These are phyloP conservation scores for Lactarius quietus DNA, from an alignment of 768 basidiomycete species.

Conservation along the genomic window DNA sequence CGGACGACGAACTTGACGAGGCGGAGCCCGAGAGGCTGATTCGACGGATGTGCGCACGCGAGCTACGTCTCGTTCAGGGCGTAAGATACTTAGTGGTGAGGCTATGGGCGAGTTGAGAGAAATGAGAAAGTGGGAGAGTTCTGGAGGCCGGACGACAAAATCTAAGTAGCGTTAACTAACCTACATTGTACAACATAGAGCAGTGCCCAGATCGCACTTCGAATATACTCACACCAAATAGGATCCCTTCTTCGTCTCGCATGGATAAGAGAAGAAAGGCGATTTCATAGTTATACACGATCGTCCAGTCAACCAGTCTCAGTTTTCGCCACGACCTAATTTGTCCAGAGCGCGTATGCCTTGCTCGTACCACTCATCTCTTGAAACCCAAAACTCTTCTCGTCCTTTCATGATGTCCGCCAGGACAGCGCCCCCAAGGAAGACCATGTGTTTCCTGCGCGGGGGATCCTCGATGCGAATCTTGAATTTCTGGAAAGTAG, in stretches of 20 bases:
- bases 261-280: neutral
- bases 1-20: conserved; percentile 76
- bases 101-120: conserved; percentile 11
- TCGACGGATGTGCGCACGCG: conserved; percentile 77
- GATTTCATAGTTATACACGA: conserved; percentile 19
- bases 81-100: conserved; percentile 50
- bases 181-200: neutral
- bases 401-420: conserved; percentile 98
- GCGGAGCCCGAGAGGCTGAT: conserved; percentile 60
- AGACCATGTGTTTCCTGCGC: conserved; percentile 98
- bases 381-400: conserved; percentile 92
- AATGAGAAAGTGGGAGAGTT: conserved; percentile 16
- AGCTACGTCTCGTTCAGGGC: conserved; percentile 82
- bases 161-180: neutral
- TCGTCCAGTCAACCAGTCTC: neutral
- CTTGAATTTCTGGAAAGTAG: conserved; percentile 85
- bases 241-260: neutral
- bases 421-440: conserved; percentile 96
- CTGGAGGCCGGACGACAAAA: conserved; percentile 1
- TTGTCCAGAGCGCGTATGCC: conserved; percentile 81
- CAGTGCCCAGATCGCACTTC: neutral
- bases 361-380: conserved; percentile 94
- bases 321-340: conserved; percentile 62
- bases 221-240: neutral
- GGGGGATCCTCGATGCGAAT: conserved; percentile 98